Evolutionary conservation across 331 rosid species (phyloP).

Genomic region (Cydonia oblonga): DNA sequence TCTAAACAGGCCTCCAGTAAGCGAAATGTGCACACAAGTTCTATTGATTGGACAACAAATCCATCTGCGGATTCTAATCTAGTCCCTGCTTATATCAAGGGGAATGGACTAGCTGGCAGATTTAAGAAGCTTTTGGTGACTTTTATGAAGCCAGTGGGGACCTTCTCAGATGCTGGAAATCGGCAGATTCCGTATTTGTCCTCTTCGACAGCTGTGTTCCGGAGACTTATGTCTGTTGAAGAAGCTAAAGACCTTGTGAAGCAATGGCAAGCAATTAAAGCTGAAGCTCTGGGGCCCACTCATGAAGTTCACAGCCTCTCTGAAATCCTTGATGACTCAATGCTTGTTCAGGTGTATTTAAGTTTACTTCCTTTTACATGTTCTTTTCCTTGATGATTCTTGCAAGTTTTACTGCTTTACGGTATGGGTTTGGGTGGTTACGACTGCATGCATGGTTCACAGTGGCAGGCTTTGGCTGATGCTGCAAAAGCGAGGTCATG

Average conservation of each 20-base stretch:
- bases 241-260: conserved; percentile 87
- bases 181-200: conserved; percentile 21
- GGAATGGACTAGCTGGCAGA: conserved; percentile 30
- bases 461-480: conserved; percentile 91
- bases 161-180: conserved; percentile 29
- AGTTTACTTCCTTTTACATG: not conserved
- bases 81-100: conserved; percentile 44
- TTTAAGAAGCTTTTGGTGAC: conserved; percentile 37
- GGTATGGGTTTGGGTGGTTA: not conserved
- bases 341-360: conserved; percentile 78
- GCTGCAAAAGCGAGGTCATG: conserved; percentile 71
- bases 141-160: conserved; percentile 29
- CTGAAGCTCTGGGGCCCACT: conserved; percentile 86
- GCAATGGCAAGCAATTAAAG: conserved; percentile 84
- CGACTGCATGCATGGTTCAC: conserved; percentile 7
- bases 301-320: conserved; percentile 51
- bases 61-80: conserved; percentile 33
- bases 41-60: conserved; percentile 32
- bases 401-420: not conserved
- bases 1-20: conserved; percentile 29
- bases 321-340: conserved; percentile 75
- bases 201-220: conserved; percentile 21
- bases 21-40: conserved; percentile 18
- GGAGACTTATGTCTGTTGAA: conserved; percentile 59
- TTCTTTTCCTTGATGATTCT: not conserved